Base-by-base conservation (phyloP, 202 grass and related monocot species). In the Schoenoplectus triqueter region DNA sequence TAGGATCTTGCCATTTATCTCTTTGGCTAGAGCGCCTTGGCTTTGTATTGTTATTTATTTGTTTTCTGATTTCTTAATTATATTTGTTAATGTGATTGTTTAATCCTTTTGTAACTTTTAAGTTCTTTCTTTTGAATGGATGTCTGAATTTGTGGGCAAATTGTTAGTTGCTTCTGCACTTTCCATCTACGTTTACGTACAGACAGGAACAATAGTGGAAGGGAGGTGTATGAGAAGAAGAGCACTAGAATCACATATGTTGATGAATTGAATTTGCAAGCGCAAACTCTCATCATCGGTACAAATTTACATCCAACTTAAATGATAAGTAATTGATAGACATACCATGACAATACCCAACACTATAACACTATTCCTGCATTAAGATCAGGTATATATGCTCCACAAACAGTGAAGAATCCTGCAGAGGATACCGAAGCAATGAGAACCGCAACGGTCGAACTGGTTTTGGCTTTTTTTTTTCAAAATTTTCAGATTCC, bases 371-470 rank as follows among this genome's bases (percentile, higher is more conserved):
- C 45, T 47, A 10, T 86, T 10, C 89, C 93, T 0, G 66, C 10
- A 68, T 42, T 2, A 72, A 46, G 7, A 0, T 84, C 83, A 62
- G 86, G 71, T 85, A 77, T 86, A 86, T 94, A 74, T 19, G 87
- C 80, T 56, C 68, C 51, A 48, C 86, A 86, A 19, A 90, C 63
- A 15, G 82, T 88, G 72, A 94, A 92, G 46, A 87, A 77, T 47
- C 87, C 88, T 31, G 90, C 64, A 78, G 90, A 94, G 47, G 90
- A 88, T 8, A 88, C 88, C 0, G 92, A 90, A 70, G 90, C 65
- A 21, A 78, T 81, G 82, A 69, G 92, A 85, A 78, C 69, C 70
- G 59, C 2, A 19, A 17, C 59, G 1, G 15, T 61, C 4, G 57
- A 61, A 2, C 4, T 18, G 59, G 1, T 62, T 7, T 62, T 62